These are phyloP conservation scores for Scutellaria galericulata DNA, from an alignment of 257 asterid species.

Conservation along the genomic window DNA sequence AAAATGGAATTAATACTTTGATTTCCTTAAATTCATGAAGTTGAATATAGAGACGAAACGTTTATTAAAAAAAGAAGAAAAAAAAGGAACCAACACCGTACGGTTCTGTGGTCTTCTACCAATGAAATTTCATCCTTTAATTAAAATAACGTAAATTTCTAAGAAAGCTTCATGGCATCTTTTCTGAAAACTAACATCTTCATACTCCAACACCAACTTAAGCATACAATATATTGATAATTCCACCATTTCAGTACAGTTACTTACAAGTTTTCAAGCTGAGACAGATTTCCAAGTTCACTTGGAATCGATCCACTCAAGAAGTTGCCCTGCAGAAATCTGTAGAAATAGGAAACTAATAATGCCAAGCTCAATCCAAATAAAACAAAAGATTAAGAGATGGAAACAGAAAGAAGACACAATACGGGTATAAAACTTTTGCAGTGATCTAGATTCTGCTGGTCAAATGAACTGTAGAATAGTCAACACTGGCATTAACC, in stretches of 20 bases:
- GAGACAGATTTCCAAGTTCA: slow-evolving; percentile 72
- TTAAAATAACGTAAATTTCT: too few species aligned
- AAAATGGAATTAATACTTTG: too few species aligned
- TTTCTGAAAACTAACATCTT: slow-evolving; percentile 3
- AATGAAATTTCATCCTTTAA: too few species aligned
- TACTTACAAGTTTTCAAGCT: slow-evolving; percentile 74
- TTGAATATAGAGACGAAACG: too few species aligned
- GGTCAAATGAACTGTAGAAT: slow-evolving; percentile 22
- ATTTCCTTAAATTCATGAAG: too few species aligned
- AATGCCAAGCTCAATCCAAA: background rate
- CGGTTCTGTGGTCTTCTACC: too few species aligned
- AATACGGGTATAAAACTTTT: background rate
- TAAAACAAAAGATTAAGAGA: slow-evolving; percentile 19
- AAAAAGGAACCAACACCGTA: too few species aligned
- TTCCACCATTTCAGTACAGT: slow-evolving; percentile 7
- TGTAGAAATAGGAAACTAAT: slow-evolving; percentile 42
- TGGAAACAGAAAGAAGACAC: slow-evolving; percentile 15
- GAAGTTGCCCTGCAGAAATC: slow-evolving; percentile 86
- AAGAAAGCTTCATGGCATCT: background rate
- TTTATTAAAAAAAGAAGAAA: too few species aligned
- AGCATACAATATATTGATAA: background rate
- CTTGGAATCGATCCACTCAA: slow-evolving; percentile 77
- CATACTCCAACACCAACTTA: slow-evolving; percentile 20
- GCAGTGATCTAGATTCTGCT: slow-evolving; percentile 18
- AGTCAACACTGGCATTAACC: slow-evolving; percentile 22